Evolutionary conservation across 495 filamentous ascomycete species (phyloP).

Genomic region (Trichocladium antarcticum): DNA sequence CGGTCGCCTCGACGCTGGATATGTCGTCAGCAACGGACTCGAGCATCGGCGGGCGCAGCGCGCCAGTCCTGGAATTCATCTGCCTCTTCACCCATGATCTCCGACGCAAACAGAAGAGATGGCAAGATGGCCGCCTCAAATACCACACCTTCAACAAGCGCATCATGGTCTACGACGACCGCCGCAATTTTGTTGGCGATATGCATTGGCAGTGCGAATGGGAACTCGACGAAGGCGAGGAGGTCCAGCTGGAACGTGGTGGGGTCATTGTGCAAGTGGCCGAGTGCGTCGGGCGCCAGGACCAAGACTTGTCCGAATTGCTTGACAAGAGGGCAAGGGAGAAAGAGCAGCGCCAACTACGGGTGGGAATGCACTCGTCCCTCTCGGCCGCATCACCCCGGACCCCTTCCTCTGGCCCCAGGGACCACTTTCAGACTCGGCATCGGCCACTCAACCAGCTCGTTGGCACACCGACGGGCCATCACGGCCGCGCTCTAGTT

Average conservation of each 20-base stretch:
- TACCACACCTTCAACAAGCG: conserved; percentile 89
- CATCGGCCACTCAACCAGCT: conserved; percentile 37
- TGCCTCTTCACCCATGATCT: conserved; percentile 83
- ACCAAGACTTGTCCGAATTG: conserved; percentile 66
- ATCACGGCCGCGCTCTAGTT: conserved; percentile 40
- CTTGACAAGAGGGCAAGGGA: conserved; percentile 53
- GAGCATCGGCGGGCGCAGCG: conserved; percentile 23
- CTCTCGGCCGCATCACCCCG: conserved; percentile 7
- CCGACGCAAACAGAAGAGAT: conserved; percentile 75
- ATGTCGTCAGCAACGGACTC: conserved; percentile 9
- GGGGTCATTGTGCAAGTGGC: conserved; percentile 65
- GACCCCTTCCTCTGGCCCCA: conserved; percentile 2
- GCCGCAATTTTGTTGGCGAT: conserved; percentile 72
- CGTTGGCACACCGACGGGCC: conserved; percentile 39
- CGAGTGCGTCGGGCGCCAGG: conserved; percentile 55
- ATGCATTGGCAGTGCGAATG: conserved; percentile 63
- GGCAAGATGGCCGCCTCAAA: conserved; percentile 82
- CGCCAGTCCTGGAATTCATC: conserved; percentile 63
- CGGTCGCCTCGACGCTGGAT: not conserved
- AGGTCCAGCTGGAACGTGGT: conserved; percentile 66
- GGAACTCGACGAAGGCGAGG: conserved; percentile 62
- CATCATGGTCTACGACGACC: conserved; percentile 79
- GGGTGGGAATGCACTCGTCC: conserved; percentile 23
- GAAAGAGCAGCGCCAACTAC: conserved; percentile 33
- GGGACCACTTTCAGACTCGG: conserved; percentile 26